Evolutionary conservation across 345 rosid species (phyloP).

Genomic region (Syzygium aromaticum): DNA sequence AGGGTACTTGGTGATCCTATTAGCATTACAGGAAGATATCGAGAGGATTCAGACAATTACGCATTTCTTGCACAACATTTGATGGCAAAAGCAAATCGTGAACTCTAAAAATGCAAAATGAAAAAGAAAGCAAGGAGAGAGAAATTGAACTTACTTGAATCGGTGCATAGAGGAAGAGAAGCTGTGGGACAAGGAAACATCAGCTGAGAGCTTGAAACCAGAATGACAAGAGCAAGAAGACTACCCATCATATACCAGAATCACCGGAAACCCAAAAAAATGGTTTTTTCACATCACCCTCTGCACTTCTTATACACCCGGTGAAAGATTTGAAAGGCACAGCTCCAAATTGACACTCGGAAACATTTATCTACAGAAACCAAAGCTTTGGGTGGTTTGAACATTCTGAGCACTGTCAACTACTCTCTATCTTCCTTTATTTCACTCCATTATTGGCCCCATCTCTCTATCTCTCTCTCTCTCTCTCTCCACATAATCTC

Average conservation of each 20-base stretch:
- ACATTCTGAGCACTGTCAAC: neutral
- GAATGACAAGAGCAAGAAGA: neutral
- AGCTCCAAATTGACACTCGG: neutral
- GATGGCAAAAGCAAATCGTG: neutral
- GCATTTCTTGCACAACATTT: neutral
- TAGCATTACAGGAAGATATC: neutral
- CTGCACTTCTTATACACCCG: neutral
- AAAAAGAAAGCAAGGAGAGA: neutral
- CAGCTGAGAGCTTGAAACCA: constrained; percentile 8
- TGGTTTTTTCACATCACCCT: neutral
- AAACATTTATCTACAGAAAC: neutral
- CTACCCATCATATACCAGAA: neutral
- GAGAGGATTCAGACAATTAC: neutral
- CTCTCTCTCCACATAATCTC: neutral
- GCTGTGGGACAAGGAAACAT: constrained; percentile 6
- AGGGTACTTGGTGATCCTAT: constrained; percentile 58
- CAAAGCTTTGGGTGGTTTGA: neutral
- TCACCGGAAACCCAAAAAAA: neutral
- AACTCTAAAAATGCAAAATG: neutral
- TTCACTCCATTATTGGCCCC: neutral
- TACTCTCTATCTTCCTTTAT: neutral
- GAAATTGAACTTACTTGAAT: constrained; percentile 28
- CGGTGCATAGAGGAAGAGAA: constrained; percentile 27
- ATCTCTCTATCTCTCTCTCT: neutral
- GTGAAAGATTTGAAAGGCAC: neutral